Conservation (phyloP, 2,329 filamentous ascomycete genomes). For the Ascochyta lentis region DNA sequence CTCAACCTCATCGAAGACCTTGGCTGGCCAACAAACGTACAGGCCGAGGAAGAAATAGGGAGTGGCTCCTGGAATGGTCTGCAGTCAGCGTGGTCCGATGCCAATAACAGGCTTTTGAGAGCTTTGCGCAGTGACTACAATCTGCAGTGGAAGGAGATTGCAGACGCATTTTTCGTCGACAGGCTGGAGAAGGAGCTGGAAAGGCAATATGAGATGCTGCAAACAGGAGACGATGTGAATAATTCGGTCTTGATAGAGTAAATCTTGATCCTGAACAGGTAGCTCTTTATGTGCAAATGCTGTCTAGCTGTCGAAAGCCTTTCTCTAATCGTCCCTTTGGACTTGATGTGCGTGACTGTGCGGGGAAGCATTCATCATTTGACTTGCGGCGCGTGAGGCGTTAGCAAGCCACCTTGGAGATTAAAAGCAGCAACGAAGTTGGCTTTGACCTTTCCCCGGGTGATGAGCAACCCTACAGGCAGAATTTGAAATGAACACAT, state of each 20-base stretch:
- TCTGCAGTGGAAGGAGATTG: not conserved
- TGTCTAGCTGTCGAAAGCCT: too few relatives aligned
- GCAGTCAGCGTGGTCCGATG: not conserved
- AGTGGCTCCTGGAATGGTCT: not conserved
- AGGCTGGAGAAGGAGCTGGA: not conserved
- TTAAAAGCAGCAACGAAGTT: too few relatives aligned
- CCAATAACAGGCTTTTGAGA: not conserved
- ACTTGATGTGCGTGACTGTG: too few relatives aligned
- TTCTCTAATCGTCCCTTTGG: too few relatives aligned
- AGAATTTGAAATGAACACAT: not conserved
- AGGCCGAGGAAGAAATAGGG: not conserved
- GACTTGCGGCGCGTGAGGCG: too few relatives aligned
- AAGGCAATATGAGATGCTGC: not conserved
- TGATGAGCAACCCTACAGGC: not conserved
- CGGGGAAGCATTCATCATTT: too few relatives aligned
- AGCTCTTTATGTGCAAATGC: too few relatives aligned
- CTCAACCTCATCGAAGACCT: not conserved
- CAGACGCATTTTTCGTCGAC: not conserved
- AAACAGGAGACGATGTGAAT: too few relatives aligned
- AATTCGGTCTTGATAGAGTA: not conserved
- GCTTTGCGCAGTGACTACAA: not conserved
- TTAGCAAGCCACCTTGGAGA: too few relatives aligned
- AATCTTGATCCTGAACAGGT: not conserved
- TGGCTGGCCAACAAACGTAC: not conserved
- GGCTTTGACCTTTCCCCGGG: too few relatives aligned